These are phyloP conservation scores for Xylaria sp. DNA, from an alignment of 2,329 filamentous ascomycete species.

Conservation along the genomic window DNA sequence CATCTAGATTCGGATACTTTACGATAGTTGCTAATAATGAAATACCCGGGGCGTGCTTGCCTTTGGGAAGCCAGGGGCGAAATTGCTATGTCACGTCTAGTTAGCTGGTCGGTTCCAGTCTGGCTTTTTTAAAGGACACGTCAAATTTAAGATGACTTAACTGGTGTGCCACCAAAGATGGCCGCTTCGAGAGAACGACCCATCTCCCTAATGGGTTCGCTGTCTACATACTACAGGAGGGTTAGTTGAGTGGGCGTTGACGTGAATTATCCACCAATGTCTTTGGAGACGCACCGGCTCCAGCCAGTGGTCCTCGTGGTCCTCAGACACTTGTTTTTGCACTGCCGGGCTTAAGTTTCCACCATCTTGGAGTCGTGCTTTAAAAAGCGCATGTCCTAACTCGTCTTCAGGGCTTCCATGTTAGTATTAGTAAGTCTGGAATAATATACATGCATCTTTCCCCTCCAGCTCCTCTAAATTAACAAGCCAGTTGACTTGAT, in stretches of 20 bases:
- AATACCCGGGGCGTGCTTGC: not conserved
- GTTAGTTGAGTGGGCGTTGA: not conserved
- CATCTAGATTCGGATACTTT: not conserved
- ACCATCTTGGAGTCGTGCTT: not conserved
- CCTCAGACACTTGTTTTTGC: not conserved
- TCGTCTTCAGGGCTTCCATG: not conserved
- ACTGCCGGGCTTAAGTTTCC: not conserved
- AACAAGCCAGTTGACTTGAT: not conserved
- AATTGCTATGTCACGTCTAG: not conserved
- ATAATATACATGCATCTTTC: not conserved
- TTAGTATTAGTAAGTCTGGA: not conserved
- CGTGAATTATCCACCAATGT: not conserved
- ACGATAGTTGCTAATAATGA: not conserved
- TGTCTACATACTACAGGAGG: not conserved
- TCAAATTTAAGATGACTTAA: not conserved
- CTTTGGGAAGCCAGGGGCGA: not conserved
- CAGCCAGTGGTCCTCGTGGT: not conserved
- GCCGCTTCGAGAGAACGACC: constrained; percentile 10
- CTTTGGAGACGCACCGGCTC: not conserved
- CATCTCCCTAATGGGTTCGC: not conserved
- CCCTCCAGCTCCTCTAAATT: not conserved
- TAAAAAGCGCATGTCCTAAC: not conserved
- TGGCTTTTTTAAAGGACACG: not conserved
- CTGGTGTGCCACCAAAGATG: constrained; percentile 3
- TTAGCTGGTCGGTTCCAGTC: not conserved